Conservation (phyloP, 2,329 filamentous ascomycete species). For the Fusarium duplospermum region DNA sequence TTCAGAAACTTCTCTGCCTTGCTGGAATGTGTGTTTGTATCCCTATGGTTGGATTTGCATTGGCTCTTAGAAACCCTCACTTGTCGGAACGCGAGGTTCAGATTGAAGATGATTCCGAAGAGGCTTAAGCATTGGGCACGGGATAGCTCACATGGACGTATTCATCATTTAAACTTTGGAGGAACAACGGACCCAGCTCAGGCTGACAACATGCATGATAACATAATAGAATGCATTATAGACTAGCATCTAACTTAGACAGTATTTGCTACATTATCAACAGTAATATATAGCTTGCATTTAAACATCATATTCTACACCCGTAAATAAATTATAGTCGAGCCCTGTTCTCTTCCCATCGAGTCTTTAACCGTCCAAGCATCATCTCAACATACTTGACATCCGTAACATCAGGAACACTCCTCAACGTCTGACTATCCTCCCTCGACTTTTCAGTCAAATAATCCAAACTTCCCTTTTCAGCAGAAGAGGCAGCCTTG, state of each 20-base stretch:
- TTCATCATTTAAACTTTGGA: not conserved
- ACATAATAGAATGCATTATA: constrained; percentile 4
- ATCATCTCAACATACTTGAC: constrained; percentile 30
- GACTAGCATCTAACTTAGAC: not conserved
- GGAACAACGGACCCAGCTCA: not conserved
- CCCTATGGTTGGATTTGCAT: constrained; percentile 59
- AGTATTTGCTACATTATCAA: not conserved
- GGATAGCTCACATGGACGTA: not conserved
- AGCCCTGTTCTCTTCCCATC: constrained; percentile 2
- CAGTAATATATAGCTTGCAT: not conserved
- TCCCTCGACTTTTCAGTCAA: constrained; percentile 27
- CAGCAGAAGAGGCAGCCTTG: constrained; percentile 20
- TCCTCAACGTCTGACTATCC: constrained; percentile 32
- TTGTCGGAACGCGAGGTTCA: constrained; percentile 52
- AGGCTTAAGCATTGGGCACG: not conserved
- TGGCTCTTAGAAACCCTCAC: constrained; percentile 56
- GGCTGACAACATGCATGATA: not conserved
- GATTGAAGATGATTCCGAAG: constrained; percentile 30
- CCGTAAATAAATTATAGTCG: not conserved
- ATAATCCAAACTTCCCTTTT: constrained; percentile 25
- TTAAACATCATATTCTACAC: not conserved
- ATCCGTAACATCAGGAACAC: constrained; percentile 29
- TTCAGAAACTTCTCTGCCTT: constrained; percentile 58
- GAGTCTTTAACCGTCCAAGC: constrained; percentile 9
- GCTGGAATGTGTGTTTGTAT: constrained; percentile 59